Evolutionary conservation across 192 early-diverging fungal species (phyloP), one percentile per base, ranked within the genome.

Genomic region (Coemansia sp.): DNA sequence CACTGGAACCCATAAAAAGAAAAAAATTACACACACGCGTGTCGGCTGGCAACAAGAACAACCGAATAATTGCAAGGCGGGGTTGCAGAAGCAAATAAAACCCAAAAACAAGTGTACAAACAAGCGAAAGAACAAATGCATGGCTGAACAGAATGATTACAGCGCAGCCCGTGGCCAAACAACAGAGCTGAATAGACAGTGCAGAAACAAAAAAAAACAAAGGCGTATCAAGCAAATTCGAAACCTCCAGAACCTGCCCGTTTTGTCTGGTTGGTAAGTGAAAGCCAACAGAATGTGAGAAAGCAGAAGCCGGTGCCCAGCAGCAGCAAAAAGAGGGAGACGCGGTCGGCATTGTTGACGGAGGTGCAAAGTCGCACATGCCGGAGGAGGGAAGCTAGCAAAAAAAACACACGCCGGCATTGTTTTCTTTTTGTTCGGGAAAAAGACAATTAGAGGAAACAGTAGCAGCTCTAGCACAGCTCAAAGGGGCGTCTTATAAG

Each of bases 321-420:
- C 50, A 27, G 24, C 50, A 4, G 25, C 19, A 28, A 53, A 25
- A 54, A 67, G 58, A 54, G 16, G 22, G 18, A 42, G 60, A 32
- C 39, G 13, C 39, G 39, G 39, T 42, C 39, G 39, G 39, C 60
- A 68, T 68, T 68, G 67, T 68, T 36, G 47, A 52, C 24, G 50
- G 24, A 23, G 34, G 27, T 25, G 29, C 60, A 67, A 64, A 24
- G 25, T 73, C 56, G 61, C 61, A 60, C 64, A 67, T 73, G 64
- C 32, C 57, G 64, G 55, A 30, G 24, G 53, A 55, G 55, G 50
- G 36, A 51, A 28, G 32, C 30, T 27, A 45, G 30, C 36, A 57
- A 42, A 46, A 58, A 56, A 52, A 52, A 52, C 6, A 23, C 27
- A 52, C 10, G 7, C 27, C 13, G 24, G 50, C 50, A 52, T 52